Evolutionary conservation across 768 basidiomycete species (phyloP).

Genomic region (Cystofilobasidium bisporidii): DNA sequence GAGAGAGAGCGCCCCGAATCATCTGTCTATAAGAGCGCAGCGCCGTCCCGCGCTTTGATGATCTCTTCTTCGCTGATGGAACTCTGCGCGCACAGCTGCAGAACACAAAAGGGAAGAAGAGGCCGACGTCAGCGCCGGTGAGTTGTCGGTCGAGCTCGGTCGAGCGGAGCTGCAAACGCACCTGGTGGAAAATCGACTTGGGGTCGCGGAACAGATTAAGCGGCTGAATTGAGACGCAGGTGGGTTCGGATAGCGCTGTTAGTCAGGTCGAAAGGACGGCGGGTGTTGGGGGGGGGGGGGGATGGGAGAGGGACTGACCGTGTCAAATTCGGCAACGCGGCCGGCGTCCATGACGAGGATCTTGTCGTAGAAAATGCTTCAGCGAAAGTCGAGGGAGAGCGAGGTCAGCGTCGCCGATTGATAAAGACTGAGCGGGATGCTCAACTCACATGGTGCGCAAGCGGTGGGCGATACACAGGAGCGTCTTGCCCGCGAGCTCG

Average conservation of each 20-base stretch:
- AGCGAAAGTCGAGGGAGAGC: no score
- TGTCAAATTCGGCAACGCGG: constrained; percentile 57
- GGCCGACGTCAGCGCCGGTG: no score
- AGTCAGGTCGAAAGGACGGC: no score
- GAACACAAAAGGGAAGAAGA: background rate
- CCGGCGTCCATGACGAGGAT: constrained; percentile 66
- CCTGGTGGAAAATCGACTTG: background rate
- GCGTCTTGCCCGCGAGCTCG: constrained; percentile 52
- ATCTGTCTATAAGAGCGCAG: no score
- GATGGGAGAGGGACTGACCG: constrained; percentile 37
- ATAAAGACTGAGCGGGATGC: background rate
- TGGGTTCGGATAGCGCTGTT: no score
- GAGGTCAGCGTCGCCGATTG: background rate
- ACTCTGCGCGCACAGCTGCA: background rate
- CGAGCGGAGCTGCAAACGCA: background rate
- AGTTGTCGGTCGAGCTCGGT: no score
- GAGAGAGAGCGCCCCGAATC: no score
- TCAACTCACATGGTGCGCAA: constrained; percentile 14
- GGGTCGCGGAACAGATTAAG: background rate
- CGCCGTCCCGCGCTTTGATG: no score
- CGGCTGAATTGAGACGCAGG: background rate
- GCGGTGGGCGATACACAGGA: constrained; percentile 40
- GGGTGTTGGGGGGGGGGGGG: no score
- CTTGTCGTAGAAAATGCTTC: constrained; percentile 56
- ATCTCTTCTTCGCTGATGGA: background rate